phyloP scores from a whole-genome alignment of 352 stramenopile genomes.

The Phytopythium boreale region DNA sequence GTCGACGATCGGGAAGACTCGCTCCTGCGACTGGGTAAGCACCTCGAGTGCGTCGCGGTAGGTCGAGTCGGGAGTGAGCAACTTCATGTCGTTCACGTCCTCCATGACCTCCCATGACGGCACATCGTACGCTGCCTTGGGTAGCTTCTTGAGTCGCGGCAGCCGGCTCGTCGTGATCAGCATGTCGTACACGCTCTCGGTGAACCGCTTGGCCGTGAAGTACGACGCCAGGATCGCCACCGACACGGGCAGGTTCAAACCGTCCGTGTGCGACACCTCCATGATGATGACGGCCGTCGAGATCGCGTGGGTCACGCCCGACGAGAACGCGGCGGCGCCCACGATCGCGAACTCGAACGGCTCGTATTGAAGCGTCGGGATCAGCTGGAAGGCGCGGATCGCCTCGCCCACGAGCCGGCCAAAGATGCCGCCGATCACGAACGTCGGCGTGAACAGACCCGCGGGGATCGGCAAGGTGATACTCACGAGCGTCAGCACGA shows the following conservation, averaged over 20 bases:
- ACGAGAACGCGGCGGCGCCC: slow-evolving; percentile 88
- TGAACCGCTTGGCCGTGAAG: slow-evolving; percentile 89
- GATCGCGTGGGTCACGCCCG: slow-evolving; percentile 90
- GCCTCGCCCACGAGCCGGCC: slow-evolving; percentile 75
- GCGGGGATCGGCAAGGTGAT: slow-evolving; percentile 74
- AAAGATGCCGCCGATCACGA: slow-evolving; percentile 83
- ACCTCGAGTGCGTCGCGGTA: slow-evolving; percentile 56
- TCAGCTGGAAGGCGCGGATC: slow-evolving; percentile 56
- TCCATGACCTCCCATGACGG: slow-evolving; percentile 84
- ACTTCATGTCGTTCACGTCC: slow-evolving; percentile 61
- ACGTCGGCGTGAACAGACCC: slow-evolving; percentile 83
- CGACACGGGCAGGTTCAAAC: slow-evolving; percentile 83
- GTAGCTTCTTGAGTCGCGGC: slow-evolving; percentile 75
- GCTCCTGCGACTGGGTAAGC: slow-evolving; percentile 48
- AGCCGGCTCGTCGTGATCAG: slow-evolving; percentile 83
- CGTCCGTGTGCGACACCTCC: slow-evolving; percentile 88
- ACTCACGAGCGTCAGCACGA: slow-evolving; percentile 69
- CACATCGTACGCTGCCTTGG: slow-evolving; percentile 83
- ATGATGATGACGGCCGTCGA: slow-evolving; percentile 94
- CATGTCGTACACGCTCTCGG: slow-evolving; percentile 90
- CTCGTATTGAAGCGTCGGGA: slow-evolving; percentile 62
- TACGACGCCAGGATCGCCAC: slow-evolving; percentile 88
- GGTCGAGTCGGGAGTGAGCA: slow-evolving; percentile 66
- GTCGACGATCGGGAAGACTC: slow-evolving; percentile 79
- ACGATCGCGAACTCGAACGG: slow-evolving; percentile 93